Base-by-base conservation (phyloP, 768 basidiomycete genomes). In the Leucosporidium creatinivorum region DNA sequence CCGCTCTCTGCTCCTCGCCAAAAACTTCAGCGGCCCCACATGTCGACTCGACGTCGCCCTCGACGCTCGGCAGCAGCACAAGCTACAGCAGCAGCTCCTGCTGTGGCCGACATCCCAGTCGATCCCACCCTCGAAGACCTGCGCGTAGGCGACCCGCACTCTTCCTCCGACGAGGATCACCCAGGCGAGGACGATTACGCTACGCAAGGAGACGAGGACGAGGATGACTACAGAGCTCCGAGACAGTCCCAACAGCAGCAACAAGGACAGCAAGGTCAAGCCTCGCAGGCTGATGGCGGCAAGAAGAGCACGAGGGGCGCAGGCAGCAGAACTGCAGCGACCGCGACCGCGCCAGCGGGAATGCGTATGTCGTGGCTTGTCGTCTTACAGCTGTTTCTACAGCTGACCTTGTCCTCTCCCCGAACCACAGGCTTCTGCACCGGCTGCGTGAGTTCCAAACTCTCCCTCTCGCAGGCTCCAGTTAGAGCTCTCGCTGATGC, bases 391-490 rank as follows among this genome's bases (percentile, higher is more conserved):
- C 10, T 44, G 39, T 12, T 12, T 13, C 2, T 3, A 44, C 10
- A 56, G 55, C 31, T 30, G 31, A 56, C 55, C 28, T 9, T 18
- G 25, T 4, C 12, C 26, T 19, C 28, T 23, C 21, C n/a, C 10
- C 33, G 33, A 33, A 33, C 33, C n/a, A 10, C 57, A 58, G 57
- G 57, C 9, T 58, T 58, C 36, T 58, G 57, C 57, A n/a, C 57
- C 7, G 57, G 57, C 31, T 58, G 57, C 57, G 57, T 58, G 36
- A 33, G 57, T 17, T 30, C 23, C 8, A 15, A 5, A 12, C 19
- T n/a, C n/a, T n/a, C n/a, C n/a, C 31, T 19, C 28, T 10, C 21
- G 10, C 9, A 18, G 12, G 54, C 26, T 18, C 12, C 23, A 8
- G 19, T 33, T 23, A 28, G 31, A 12, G 17, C 55, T 19, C 55